phyloP scores from a whole-genome alignment of 116 monocot species.

The Iris pallida region DNA sequence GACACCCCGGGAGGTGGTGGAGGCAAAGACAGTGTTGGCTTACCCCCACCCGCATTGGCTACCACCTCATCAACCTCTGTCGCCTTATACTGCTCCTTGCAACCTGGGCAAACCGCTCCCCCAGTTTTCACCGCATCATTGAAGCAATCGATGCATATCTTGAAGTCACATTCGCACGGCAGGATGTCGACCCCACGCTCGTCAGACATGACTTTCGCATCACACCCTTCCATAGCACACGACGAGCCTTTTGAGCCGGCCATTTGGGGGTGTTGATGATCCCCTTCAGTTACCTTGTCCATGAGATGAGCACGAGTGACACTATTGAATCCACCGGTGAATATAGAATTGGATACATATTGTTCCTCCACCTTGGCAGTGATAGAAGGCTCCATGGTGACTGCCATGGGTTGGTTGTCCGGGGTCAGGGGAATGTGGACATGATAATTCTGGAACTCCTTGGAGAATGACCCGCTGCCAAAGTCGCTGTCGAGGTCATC shows the following conservation, averaged over 20 bases:
- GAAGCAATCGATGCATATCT: conserved; percentile 87
- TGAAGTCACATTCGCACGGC: conserved; percentile 78
- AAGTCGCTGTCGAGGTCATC: conserved; percentile 63
- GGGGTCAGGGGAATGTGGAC: conserved; percentile 75
- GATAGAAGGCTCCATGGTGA: conserved; percentile 51
- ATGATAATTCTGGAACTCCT: conserved; percentile 53
- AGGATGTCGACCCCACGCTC: conserved; percentile 61
- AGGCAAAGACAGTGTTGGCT: conserved; percentile 32
- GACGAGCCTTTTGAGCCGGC: conserved; percentile 58
- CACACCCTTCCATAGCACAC: conserved; percentile 59
- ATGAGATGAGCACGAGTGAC: conserved; percentile 60
- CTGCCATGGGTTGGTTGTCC: conserved; percentile 61
- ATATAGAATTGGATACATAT: conserved; percentile 62
- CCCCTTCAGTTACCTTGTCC: conserved; percentile 61
- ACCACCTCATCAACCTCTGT: conserved; percentile 60
- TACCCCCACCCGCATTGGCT: conserved; percentile 12
- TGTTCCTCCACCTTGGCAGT: conserved; percentile 61
- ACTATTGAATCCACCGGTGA: conserved; percentile 68
- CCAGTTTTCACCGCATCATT: conserved; percentile 51
- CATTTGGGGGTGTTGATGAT: conserved; percentile 60
- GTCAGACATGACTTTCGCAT: conserved; percentile 61
- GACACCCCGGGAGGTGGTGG: conserved; percentile 33
- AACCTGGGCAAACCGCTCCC: conserved; percentile 62
- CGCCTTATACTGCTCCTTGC: conserved; percentile 70
- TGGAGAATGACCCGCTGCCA: conserved; percentile 33